Conservation (phyloP, 495 filamentous ascomycete species). For the Collariella sp. region DNA sequence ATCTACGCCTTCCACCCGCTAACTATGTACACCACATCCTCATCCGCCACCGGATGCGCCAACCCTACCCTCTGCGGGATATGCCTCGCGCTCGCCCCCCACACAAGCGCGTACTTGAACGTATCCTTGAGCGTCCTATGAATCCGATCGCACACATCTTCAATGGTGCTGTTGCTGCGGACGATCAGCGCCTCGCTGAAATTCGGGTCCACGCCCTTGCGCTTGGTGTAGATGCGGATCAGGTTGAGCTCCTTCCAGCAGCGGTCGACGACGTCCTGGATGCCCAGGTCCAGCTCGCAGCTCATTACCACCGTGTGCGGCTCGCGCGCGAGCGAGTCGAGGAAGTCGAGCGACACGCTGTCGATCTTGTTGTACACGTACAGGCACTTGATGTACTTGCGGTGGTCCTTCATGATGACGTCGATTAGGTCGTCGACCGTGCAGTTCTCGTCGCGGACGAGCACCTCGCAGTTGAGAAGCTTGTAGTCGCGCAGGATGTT, state of each 20-base stretch:
- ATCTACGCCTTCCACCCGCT: constrained; percentile 55
- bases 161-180: constrained; percentile 74
- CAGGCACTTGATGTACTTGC: constrained; percentile 91
- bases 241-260: constrained; percentile 92
- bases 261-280: constrained; percentile 87
- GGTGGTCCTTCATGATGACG: constrained; percentile 94
- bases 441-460: constrained; percentile 88
- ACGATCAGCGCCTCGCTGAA: constrained; percentile 94
- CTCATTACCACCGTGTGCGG: constrained; percentile 94
- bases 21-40: constrained; percentile 98
- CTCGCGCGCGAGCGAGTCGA: constrained; percentile 86
- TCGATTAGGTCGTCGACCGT: constrained; percentile 99
- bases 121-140: constrained; percentile 94
- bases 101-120: constrained; percentile 97
- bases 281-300: constrained; percentile 95
- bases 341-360: constrained; percentile 83
- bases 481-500: constrained; percentile 98
- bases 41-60: constrained; percentile 78
- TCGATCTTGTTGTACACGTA: constrained; percentile 99
- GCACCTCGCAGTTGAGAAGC: constrained; percentile 93
- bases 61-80: constrained; percentile 90
- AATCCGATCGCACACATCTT: constrained; percentile 95
- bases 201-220: constrained; percentile 85
- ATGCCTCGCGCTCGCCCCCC: constrained; percentile 93
- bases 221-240: constrained; percentile 92